Evolutionary conservation across 768 basidiomycete genomes (phyloP).

Genomic region (Amanita thiersii): DNA sequence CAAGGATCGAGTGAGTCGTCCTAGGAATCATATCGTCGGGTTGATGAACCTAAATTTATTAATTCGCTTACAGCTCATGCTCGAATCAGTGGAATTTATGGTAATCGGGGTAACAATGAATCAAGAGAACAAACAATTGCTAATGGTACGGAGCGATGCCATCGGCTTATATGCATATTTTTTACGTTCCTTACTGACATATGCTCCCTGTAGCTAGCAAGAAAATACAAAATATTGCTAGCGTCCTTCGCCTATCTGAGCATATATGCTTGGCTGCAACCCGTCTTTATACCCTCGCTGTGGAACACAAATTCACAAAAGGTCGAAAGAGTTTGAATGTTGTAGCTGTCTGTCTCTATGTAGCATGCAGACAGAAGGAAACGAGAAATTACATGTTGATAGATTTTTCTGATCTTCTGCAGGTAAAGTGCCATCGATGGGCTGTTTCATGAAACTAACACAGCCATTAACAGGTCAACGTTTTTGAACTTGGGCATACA

Average conservation of each 20-base stretch:
- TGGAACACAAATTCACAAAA: slow-evolving; percentile 91
- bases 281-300: slow-evolving; percentile 86
- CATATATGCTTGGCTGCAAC: slow-evolving; percentile 74
- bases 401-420: slow-evolving; percentile 94
- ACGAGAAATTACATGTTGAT: slow-evolving; percentile 95
- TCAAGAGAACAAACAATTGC: slow-evolving; percentile 88
- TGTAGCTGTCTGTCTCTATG: slow-evolving; percentile 92
- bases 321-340: slow-evolving; percentile 90
- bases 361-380: slow-evolving; percentile 87
- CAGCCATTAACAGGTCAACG: slow-evolving; percentile 65
- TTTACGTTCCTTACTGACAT: not conserved
- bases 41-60: slow-evolving; percentile 1
- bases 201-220: slow-evolving; percentile 49
- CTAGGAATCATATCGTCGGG: slow-evolving; percentile 1
- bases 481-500: slow-evolving; percentile 93
- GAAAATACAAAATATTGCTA: slow-evolving; percentile 79
- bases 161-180: slow-evolving; percentile 12
- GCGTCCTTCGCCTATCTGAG: slow-evolving; percentile 70
- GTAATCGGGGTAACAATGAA: slow-evolving; percentile 70
- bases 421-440: slow-evolving; percentile 35
- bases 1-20: slow-evolving; percentile 76
- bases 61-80: slow-evolving; percentile 53
- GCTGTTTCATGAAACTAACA: not conserved
- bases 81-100: slow-evolving; percentile 74
- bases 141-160: slow-evolving; percentile 67